These are phyloP conservation scores for Pisolithus microcarpus DNA, from an alignment of 768 basidiomycete genomes.

Conservation along the genomic window DNA sequence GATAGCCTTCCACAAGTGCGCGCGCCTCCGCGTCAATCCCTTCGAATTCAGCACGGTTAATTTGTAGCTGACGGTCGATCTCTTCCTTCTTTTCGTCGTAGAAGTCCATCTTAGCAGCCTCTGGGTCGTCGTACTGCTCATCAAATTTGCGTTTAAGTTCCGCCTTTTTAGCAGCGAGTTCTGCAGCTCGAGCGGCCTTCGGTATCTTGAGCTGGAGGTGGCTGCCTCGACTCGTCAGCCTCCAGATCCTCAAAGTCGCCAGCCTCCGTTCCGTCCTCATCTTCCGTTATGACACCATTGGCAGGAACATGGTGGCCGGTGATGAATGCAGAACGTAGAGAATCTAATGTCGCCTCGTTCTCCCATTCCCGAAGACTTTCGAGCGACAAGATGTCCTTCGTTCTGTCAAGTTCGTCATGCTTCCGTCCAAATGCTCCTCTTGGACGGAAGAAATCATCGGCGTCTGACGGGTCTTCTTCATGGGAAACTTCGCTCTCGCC, in stretches of 20 bases:
- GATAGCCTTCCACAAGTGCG: slow-evolving; percentile 81
- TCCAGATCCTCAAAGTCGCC: slow-evolving; percentile 40
- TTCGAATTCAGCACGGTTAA: slow-evolving; percentile 83
- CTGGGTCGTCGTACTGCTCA: slow-evolving; percentile 91
- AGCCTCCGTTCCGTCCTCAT: slow-evolving; percentile 33
- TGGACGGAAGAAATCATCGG: slow-evolving; percentile 72
- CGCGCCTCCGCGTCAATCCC: slow-evolving; percentile 71
- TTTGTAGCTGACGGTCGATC: slow-evolving; percentile 72
- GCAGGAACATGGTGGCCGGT: slow-evolving; percentile 47
- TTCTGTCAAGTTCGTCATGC: slow-evolving; percentile 58
- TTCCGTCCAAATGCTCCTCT: slow-evolving; percentile 31
- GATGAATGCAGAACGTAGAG: slow-evolving; percentile 84
- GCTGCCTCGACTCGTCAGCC: slow-evolving; percentile 11
- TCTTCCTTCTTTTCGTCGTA: slow-evolving; percentile 91
- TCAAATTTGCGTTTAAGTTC: slow-evolving; percentile 92
- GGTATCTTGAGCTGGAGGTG: slow-evolving; percentile 1
- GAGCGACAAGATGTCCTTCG: slow-evolving; percentile 50
- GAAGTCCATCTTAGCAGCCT: slow-evolving; percentile 72
- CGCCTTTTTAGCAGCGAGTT: slow-evolving; percentile 82
- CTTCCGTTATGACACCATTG: slow-evolving; percentile 33
- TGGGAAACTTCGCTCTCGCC: slow-evolving; percentile 23
- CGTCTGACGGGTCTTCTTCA: slow-evolving; percentile 23
- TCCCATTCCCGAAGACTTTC: slow-evolving; percentile 70
- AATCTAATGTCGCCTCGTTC: slow-evolving; percentile 77
- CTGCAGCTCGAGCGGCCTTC: slow-evolving; percentile 38